phyloP scores from a whole-genome alignment of 768 basidiomycete genomes.

The Tulasnella sp. region DNA sequence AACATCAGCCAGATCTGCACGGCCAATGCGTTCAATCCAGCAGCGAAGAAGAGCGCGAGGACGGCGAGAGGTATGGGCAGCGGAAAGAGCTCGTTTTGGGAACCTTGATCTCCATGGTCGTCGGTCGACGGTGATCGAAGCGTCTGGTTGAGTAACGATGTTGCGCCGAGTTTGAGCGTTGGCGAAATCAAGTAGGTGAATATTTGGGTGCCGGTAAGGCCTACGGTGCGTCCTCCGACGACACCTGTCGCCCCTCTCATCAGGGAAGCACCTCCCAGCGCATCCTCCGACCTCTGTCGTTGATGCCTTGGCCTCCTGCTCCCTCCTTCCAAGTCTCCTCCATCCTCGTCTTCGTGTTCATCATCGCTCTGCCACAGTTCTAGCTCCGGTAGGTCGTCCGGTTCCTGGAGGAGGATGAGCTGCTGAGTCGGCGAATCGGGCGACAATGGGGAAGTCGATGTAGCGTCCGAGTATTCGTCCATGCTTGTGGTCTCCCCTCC shows the following conservation, averaged over 20 bases:
- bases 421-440: conserved; percentile 24
- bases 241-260: conserved; percentile 4
- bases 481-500: conserved; percentile 3
- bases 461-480: not conserved
- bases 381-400: conserved; percentile 25
- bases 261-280: not conserved
- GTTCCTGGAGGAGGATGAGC: conserved; percentile 22
- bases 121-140: not conserved
- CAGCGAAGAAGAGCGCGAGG: conserved; percentile 21
- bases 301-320: not conserved
- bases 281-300: conserved; percentile 1
- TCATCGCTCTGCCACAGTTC: conserved; percentile 30
- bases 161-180: conserved; percentile 25
- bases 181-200: conserved; percentile 18
- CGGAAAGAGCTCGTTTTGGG: conserved; percentile 11
- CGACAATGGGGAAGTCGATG: conserved; percentile 2
- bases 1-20: conserved; percentile 27
- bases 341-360: not conserved
- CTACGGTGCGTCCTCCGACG: not conserved
- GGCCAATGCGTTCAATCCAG: conserved; percentile 22
- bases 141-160: not conserved
- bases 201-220: conserved; percentile 12
- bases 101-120: not conserved
- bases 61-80: conserved; percentile 24
- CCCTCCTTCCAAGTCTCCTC: not conserved